Evolutionary conservation across 2,329 filamentous ascomycete genomes (phyloP).

Genomic region (Colletotrichum lupini): DNA sequence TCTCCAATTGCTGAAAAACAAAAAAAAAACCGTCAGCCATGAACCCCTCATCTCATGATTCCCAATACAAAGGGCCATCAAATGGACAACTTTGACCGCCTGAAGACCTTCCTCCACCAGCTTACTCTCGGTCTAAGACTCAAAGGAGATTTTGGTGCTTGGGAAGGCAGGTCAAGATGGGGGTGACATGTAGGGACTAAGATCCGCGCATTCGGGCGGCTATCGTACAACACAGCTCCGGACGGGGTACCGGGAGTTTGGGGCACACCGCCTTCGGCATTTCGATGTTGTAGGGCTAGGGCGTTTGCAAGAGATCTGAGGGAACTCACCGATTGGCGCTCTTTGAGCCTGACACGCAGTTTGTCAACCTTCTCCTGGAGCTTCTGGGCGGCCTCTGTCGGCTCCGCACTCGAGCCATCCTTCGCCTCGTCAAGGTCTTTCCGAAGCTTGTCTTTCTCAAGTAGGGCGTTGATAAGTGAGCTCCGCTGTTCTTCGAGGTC

Average conservation of each 20-base stretch:
- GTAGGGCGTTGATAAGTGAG: conserved; percentile 68
- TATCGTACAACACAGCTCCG: conserved; percentile 25
- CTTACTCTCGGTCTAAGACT: not conserved
- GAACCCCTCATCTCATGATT: not conserved
- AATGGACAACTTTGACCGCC: not conserved
- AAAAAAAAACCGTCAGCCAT: conserved; percentile 38
- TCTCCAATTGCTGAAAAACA: conserved; percentile 64
- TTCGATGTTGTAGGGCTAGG: not conserved
- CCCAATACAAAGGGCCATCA: not conserved
- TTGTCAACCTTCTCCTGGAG: conserved; percentile 67
- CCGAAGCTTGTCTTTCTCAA: conserved; percentile 70
- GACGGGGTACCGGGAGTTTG: conserved; percentile 6
- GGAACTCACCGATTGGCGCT: conserved; percentile 68
- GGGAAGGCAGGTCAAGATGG: not conserved
- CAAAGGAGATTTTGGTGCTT: not conserved
- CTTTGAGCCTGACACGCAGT: conserved; percentile 63
- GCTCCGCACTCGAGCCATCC: conserved; percentile 50
- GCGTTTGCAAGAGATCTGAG: conserved; percentile 11
- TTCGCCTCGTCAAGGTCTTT: conserved; percentile 62
- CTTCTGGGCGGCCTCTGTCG: conserved; percentile 53
- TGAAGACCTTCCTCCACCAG: conserved; percentile 19
- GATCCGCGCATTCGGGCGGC: conserved; percentile 1
- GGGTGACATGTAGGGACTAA: conserved; percentile 6
- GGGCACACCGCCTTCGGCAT: not conserved
- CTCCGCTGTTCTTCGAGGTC: conserved; percentile 68